These are phyloP conservation scores for Candida fluviatilis DNA, from an alignment of 805 yeast species.

Conservation along the genomic window DNA sequence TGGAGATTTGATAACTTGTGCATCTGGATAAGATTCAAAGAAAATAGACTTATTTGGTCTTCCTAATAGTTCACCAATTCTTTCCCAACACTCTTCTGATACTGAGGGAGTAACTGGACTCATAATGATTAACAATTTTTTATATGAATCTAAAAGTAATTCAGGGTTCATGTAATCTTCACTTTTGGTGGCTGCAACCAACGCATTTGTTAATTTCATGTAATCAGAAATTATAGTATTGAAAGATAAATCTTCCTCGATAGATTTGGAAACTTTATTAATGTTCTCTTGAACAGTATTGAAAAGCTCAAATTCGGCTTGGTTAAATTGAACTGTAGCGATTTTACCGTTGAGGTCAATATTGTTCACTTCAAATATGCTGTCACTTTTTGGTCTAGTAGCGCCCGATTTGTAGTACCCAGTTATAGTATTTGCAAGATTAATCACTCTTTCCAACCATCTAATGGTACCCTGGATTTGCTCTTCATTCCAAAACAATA, in stretches of 20 bases:
- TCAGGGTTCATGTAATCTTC: constrained; percentile 27
- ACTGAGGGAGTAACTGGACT: constrained; percentile 81
- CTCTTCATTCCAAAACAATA: constrained; percentile 83
- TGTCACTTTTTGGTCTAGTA: constrained; percentile 1
- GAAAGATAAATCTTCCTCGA: constrained; percentile 55
- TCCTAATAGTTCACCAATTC: constrained; percentile 10
- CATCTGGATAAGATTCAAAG: constrained; percentile 61
- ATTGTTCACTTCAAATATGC: constrained; percentile 9
- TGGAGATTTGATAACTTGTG: constrained; percentile 37
- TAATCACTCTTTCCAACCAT: constrained; percentile 67
- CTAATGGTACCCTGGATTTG: constrained; percentile 85
- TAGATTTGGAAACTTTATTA: constrained; percentile 52
- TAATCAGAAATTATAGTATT: constrained; percentile 87
- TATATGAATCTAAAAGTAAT: constrained; percentile 45
- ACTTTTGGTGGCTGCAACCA: constrained; percentile 37
- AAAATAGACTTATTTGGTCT: constrained; percentile 48
- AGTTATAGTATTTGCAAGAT: constrained; percentile 17
- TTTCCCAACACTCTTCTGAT: constrained; percentile 80
- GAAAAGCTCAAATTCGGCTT: constrained; percentile 52
- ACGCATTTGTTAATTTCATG: constrained; percentile 64
- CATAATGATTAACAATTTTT: constrained; percentile 55
- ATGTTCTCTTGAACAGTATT: constrained; percentile 51
- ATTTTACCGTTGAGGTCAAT: constrained; percentile 18
- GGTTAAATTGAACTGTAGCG: constrained; percentile 23
- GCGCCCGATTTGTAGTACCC: neutral